Evolutionary conservation across 176 grass and related monocot species (phyloP).

Genomic region (Eragrostis curvula): DNA sequence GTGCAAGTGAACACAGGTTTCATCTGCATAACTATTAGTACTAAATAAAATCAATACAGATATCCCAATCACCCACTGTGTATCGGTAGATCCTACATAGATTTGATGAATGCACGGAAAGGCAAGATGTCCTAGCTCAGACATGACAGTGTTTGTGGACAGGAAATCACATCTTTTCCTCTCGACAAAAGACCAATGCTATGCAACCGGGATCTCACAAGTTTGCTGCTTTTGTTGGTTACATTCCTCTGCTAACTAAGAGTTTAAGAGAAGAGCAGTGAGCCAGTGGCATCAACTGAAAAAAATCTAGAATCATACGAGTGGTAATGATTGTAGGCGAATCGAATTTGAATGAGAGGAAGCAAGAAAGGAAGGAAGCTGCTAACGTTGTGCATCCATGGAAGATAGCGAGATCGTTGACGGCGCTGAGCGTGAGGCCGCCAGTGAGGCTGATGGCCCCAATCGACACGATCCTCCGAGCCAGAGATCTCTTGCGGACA

Average conservation of each 20-base stretch:
- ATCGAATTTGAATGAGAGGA: not conserved
- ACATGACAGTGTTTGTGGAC: not conserved
- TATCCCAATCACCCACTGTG: no score
- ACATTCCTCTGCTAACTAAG: not conserved
- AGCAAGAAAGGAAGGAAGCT: not conserved
- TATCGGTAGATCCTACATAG: no score
- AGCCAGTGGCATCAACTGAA: not conserved
- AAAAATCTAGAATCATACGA: not conserved
- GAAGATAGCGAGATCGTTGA: constrained; percentile 94
- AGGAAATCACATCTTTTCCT: not conserved
- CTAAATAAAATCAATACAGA: not conserved
- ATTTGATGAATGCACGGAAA: not conserved
- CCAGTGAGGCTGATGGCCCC: constrained; percentile 77
- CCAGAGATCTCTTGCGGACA: not conserved
- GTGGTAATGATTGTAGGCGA: not conserved
- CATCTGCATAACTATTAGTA: constrained; percentile 4
- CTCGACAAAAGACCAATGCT: not conserved
- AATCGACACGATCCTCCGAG: constrained; percentile 49
- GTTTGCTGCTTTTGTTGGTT: not conserved
- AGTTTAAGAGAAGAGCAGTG: not conserved
- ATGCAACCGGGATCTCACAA: not conserved
- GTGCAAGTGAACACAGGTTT: not conserved
- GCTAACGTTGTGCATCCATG: constrained; percentile 76
- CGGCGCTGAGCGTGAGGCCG: constrained; percentile 65
- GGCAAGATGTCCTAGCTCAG: not conserved